These are phyloP conservation scores for Ogataea zsoltii DNA, from an alignment of 805 yeast species.

Conservation along the genomic window DNA sequence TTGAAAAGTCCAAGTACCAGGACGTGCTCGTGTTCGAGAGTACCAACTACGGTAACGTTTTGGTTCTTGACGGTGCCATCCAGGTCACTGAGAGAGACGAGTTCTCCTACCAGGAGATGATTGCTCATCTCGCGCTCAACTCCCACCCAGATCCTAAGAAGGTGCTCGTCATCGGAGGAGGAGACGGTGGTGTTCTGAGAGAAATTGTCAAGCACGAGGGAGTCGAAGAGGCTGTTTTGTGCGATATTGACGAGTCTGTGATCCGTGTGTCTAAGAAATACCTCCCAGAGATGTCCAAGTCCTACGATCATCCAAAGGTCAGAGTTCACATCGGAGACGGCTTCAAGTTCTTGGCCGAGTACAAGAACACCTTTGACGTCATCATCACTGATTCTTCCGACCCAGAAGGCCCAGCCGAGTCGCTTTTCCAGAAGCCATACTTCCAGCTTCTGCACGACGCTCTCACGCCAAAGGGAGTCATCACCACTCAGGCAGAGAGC, in stretches of 20 bases:
- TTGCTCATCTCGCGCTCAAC: conserved; percentile 88
- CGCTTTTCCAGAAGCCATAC: conserved; percentile 89
- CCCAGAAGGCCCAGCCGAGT: conserved; percentile 98
- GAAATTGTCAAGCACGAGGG: conserved; percentile 87
- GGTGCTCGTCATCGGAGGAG: conserved; percentile 96
- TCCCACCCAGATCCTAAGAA: conserved; percentile 93
- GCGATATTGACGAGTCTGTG: conserved; percentile 95
- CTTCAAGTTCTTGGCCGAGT: conserved; percentile 87
- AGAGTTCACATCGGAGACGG: conserved; percentile 94
- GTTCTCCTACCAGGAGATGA: conserved; percentile 98
- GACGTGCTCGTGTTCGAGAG: conserved; percentile 93
- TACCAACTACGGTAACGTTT: conserved; percentile 91
- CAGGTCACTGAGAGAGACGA: conserved; percentile 98
- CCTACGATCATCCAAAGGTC: conserved; percentile 86
- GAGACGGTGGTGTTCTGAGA: conserved; percentile 97
- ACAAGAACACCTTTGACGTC: conserved; percentile 86
- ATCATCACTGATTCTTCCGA: conserved; percentile 97
- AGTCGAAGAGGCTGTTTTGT: conserved; percentile 86
- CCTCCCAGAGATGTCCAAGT: conserved; percentile 83
- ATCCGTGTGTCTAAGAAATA: conserved; percentile 82
- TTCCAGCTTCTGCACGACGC: conserved; percentile 82
- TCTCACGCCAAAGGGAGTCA: conserved; percentile 89
- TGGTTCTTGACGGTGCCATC: conserved; percentile 91
- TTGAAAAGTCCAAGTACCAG: conserved; percentile 85
- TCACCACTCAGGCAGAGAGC: conserved; percentile 93